Evolutionary conservation across 2,329 filamentous ascomycete genomes (phyloP), one percentile per base, ranked within the genome.

Genomic region (Penicillium sp.): DNA sequence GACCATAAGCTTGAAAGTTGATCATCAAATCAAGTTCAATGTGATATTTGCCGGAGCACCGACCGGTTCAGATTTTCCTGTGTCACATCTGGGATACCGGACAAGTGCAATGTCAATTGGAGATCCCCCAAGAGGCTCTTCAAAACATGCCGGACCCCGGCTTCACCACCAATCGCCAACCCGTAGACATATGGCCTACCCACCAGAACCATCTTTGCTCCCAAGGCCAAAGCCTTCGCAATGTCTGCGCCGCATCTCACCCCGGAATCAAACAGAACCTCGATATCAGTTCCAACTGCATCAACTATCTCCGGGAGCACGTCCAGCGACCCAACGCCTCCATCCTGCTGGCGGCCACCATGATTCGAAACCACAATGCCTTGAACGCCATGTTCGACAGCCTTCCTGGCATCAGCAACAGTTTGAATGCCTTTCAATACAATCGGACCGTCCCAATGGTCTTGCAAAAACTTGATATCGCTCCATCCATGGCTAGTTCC

Each of bases 61-160:
- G 24, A 46, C 9, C 56, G 20, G 46, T 62, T 63, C 51, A 63
- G 48, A 49, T 63, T 51, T 26, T 50, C 46, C 16, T 46, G 57
- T 5, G 40, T 40, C 23, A 61, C 61, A 18, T 56, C 60, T 21
- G 38, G 21, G 3, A 59, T 49, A n/a, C 54, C 60, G 8, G 48
- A 52, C 9, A 60, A 48, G 26, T 61, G 47, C 52, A 52, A 59
- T 30, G 67, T 68, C 8, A 72, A 61, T 2, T 70, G 65, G 30
- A 64, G 58, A 42, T 66, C 64, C 5, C 68, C 71, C 14, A 65
- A 26, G 0, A 63, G 49, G 24, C 62, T 58, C 11, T 51, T 73
- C 46, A 82, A 62, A 1, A 80, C 77, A 60, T 81, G 75, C 86
- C 85, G 88, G 0, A 53, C 51, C 11, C 51, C 51, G 9, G 14